Percentiles rank a stretch among this genome's conserved stretches.
phyloP scores from a whole-genome alignment of 192 early-diverging fungal genomes.

The Linnemannia hyalina region DNA sequence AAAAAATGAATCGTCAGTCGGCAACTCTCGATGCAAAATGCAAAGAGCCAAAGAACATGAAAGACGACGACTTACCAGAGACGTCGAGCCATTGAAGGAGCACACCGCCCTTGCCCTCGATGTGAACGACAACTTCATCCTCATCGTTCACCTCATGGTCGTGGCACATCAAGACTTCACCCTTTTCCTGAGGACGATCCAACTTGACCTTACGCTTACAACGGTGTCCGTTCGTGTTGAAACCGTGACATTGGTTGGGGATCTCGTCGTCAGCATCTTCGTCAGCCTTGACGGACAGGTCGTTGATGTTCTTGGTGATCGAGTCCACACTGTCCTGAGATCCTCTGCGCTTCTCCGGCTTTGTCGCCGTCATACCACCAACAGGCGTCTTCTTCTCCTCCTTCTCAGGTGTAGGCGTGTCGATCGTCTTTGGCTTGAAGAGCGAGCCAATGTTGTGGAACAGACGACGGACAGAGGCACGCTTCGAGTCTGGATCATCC shows the following conservation, averaged over 20 bases:
- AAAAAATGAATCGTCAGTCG: background rate
- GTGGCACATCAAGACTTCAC: conserved; percentile 52
- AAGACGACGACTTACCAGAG: conserved; percentile 15
- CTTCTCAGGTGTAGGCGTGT: conserved; percentile 23
- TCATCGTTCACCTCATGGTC: conserved; percentile 53
- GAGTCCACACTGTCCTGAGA: conserved; percentile 27
- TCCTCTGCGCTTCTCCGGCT: background rate
- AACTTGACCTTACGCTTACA: conserved; percentile 54
- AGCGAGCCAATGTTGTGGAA: conserved; percentile 11
- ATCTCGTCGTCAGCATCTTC: conserved; percentile 23
- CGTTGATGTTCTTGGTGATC: conserved; percentile 12
- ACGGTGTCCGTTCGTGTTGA: conserved; percentile 40
- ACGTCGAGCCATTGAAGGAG: conserved; percentile 52
- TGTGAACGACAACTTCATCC: conserved; percentile 53
- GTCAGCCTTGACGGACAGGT: conserved; percentile 23
- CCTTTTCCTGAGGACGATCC: conserved; percentile 39
- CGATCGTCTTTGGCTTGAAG: conserved; percentile 19
- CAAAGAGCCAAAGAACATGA: too few species aligned
- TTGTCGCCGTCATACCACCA: background rate
- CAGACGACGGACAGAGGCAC: conserved; percentile 7
- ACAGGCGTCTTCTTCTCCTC: too few species aligned
- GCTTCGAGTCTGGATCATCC: conserved; percentile 23
- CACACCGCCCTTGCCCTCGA: conserved; percentile 54
- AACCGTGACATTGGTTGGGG: conserved; percentile 53
- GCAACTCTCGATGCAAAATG: too few species aligned